Conservation (phyloP, 2,329 filamentous ascomycete genomes). For the Alternaria incomplexa region DNA sequence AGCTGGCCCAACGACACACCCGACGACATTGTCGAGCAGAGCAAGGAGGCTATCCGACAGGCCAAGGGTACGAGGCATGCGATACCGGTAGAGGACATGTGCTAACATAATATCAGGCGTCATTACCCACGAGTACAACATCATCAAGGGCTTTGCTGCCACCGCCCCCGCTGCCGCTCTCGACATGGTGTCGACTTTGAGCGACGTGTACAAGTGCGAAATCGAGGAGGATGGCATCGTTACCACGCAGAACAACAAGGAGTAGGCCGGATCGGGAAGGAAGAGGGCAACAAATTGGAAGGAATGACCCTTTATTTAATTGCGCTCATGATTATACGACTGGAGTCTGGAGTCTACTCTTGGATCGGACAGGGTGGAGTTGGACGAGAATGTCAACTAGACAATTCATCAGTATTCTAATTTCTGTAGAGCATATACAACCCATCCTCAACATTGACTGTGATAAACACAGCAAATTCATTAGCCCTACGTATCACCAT, state of each 20-base stretch:
- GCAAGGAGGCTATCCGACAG: slow-evolving; percentile 72
- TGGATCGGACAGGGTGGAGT: not conserved
- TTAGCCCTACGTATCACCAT: not conserved
- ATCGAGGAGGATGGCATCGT: slow-evolving; percentile 82
- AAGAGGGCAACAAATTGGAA: not conserved
- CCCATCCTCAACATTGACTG: not conserved
- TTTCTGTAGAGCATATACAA: not conserved
- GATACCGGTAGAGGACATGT: not conserved
- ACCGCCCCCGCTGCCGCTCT: slow-evolving; percentile 73
- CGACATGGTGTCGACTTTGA: slow-evolving; percentile 69
- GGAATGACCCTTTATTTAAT: not conserved
- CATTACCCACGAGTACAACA: slow-evolving; percentile 76
- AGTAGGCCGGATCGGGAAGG: not conserved
- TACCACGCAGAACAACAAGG: slow-evolving; percentile 43
- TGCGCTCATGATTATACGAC: not conserved
- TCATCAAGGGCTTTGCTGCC: slow-evolving; percentile 76
- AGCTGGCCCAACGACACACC: slow-evolving; percentile 76
- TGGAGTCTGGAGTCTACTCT: not conserved
- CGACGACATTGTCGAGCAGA: slow-evolving; percentile 69
- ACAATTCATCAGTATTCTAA: not conserved
- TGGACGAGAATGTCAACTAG: too few relatives aligned
- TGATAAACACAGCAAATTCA: not conserved
- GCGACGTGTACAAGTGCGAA: slow-evolving; percentile 64
- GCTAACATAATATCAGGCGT: slow-evolving; percentile 46
- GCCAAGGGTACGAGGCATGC: slow-evolving; percentile 64